Evolutionary conservation across 2,329 filamentous ascomycete genomes (phyloP), one percentile per base, ranked within the genome.

Genomic region (Chrysoporthe puriensis): DNA sequence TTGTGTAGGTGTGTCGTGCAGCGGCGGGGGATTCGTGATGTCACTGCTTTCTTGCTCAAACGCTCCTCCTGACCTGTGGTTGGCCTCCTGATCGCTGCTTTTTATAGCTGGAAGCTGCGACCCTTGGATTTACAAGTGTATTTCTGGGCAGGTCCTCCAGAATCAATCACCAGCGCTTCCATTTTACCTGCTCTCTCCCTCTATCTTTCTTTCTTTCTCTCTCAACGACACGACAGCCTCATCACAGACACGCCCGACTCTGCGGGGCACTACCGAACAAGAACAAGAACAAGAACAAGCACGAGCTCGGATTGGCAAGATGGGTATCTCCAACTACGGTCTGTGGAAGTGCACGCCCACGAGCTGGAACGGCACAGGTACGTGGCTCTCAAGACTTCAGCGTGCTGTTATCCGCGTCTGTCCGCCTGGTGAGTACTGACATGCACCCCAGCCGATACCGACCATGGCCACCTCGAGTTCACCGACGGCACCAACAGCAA

Each of bases 401-500:
- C 34, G 57, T 18, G 48, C 43, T 69, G 60, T 56, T 3, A n/a
- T 16, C 44, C 52, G 18, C 50, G 32, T 8, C 54, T 26, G 8
- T 13, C 43, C 8, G 5, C 48, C 48, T 61, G 52, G 21, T 59
- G 57, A 43, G 21, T 59, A 48, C 61, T 56, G 44, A 63, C 44
- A 59, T 46, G 3, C 1, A 13, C 34, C 18, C 0, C 18, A 68
- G 66, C 66, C 44, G 54, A 52, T 34, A 56, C 46, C 34, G 64
- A 64, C 34, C 73, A 74, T 54, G 69, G 71, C 42, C 67, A 71
- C 63, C 68, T 74, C 56, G 69, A 64, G 54, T 74, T 73, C 68
- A 70, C 67, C 43, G 70, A 74, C 58, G 59, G 59, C 56, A 64
- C 66, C 34, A 60, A 57, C 54, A 36, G 6, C 21, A 54, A 61